These are phyloP conservation scores for Tetrahymena malaccensis DNA, from an alignment of 73 alveolate species.

Conservation along the genomic window DNA sequence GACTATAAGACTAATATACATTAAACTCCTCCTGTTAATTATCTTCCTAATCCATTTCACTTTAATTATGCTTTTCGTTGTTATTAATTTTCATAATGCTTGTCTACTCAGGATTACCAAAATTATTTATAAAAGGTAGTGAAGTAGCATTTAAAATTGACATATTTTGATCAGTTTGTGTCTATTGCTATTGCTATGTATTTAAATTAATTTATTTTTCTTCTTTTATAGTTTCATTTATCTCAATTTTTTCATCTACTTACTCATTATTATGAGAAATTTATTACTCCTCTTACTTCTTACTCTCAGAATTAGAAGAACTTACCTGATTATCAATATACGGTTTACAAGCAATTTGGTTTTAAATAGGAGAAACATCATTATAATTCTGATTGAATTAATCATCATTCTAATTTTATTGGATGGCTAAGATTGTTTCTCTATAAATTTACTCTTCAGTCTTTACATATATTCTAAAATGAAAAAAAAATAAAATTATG, in stretches of 20 bases:
- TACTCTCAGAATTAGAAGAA: neutral
- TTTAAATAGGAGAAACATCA: neutral
- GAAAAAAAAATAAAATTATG: neutral
- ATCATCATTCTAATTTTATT: neutral
- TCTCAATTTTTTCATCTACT: neutral
- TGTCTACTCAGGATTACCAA: neutral
- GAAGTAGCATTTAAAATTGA: neutral
- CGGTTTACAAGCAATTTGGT: too few relatives aligned
- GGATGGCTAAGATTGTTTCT: neutral
- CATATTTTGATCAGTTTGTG: neutral
- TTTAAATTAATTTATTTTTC: too few relatives aligned
- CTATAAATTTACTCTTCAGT: neutral
- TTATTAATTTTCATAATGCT: too few relatives aligned
- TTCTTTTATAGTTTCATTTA: too few relatives aligned
- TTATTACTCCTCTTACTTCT: neutral
- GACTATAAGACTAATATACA: neutral
- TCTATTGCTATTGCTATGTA: neutral
- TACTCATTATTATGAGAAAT: neutral
- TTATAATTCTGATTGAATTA: too few relatives aligned
- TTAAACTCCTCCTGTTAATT: neutral
- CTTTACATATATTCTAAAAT: neutral
- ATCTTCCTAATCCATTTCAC: neutral
- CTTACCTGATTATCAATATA: neutral
- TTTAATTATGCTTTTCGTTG: too few relatives aligned
- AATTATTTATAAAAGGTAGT: neutral